phyloP scores from a whole-genome alignment of 2,329 filamentous ascomycete genomes.

The Keithomyces neogunnii region DNA sequence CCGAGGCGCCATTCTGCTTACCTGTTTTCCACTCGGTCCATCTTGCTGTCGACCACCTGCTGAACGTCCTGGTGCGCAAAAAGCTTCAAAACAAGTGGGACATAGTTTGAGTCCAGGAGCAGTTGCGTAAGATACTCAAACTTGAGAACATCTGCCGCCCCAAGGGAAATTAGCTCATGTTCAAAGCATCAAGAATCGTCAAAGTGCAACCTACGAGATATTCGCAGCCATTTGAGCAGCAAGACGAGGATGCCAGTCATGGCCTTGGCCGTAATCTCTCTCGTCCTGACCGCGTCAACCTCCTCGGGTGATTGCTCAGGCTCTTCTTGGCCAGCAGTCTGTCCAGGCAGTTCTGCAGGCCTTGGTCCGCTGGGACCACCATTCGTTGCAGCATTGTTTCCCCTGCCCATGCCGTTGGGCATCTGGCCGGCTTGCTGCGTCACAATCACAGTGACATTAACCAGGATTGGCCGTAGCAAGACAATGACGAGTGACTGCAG shows the following conservation, averaged over 20 bases:
- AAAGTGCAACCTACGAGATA: slow-evolving; percentile 61
- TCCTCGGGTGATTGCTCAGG: slow-evolving; percentile 60
- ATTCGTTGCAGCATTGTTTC: slow-evolving; percentile 29
- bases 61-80: slow-evolving; percentile 94
- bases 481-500: slow-evolving; percentile 91
- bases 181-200: not conserved
- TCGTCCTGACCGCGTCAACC: slow-evolving; percentile 67
- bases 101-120: slow-evolving; percentile 87
- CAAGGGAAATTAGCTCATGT: not conserved
- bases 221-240: slow-evolving; percentile 92
- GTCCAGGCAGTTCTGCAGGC: slow-evolving; percentile 22
- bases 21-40: slow-evolving; percentile 76
- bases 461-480: slow-evolving; percentile 76
- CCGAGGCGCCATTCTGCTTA: slow-evolving; percentile 26
- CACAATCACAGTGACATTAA: slow-evolving; percentile 80
- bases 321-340: slow-evolving; percentile 26
- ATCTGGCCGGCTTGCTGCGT: slow-evolving; percentile 45
- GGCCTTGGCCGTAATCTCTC: slow-evolving; percentile 86
- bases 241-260: slow-evolving; percentile 82
- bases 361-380: slow-evolving; percentile 26
- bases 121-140: slow-evolving; percentile 95
- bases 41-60: slow-evolving; percentile 75
- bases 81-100: slow-evolving; percentile 85
- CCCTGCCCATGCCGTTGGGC: slow-evolving; percentile 33
- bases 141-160: slow-evolving; percentile 68